Percentiles rank a stretch among this genome's conserved stretches.
These are phyloP conservation scores for Geotrichum fermentans DNA, from an alignment of 1,139 yeast genomes.

Conservation along the genomic window DNA sequence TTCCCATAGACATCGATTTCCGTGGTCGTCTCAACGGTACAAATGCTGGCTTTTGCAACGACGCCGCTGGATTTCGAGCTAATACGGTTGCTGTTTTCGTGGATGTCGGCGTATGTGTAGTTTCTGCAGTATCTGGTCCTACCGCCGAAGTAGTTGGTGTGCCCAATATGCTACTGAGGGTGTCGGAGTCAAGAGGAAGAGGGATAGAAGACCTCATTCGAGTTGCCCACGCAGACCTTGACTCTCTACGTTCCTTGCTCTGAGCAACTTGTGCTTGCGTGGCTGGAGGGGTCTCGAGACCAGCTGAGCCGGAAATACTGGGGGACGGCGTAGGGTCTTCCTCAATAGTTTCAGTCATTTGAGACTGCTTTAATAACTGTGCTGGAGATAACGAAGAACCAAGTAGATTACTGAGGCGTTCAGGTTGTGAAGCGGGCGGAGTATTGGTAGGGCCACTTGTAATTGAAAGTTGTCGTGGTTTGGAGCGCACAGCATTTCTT, in stretches of 20 bases:
- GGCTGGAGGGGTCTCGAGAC: constrained; percentile 8
- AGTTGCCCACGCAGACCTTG: constrained; percentile 10
- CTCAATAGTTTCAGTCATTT: constrained; percentile 17
- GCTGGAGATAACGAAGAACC: constrained; percentile 13
- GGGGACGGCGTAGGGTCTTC: constrained; percentile 9
- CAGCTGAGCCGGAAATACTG: background rate
- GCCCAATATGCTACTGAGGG: constrained; percentile 9
- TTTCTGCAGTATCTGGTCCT: background rate
- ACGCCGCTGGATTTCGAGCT: constrained; percentile 7
- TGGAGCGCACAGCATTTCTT: constrained; percentile 8
- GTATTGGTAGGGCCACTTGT: constrained; percentile 9
- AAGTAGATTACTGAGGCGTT: background rate
- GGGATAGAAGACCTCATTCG: constrained; percentile 20
- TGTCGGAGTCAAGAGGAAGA: constrained; percentile 11
- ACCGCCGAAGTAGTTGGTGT: constrained; percentile 3
- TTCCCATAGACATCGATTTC: background rate
- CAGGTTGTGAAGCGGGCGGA: constrained; percentile 11
- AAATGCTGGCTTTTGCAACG: constrained; percentile 11
- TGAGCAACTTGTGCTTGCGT: background rate
- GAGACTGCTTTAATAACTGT: constrained; percentile 16
- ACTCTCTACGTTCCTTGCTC: background rate
- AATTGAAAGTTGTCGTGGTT: constrained; percentile 16
- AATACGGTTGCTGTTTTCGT: constrained; percentile 5
- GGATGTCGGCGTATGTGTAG: background rate
- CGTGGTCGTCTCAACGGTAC: constrained; percentile 16